Base-by-base conservation (phyloP, 371 early-diverging fungal species). In the Apophysomyces trapeziformis region DNA sequence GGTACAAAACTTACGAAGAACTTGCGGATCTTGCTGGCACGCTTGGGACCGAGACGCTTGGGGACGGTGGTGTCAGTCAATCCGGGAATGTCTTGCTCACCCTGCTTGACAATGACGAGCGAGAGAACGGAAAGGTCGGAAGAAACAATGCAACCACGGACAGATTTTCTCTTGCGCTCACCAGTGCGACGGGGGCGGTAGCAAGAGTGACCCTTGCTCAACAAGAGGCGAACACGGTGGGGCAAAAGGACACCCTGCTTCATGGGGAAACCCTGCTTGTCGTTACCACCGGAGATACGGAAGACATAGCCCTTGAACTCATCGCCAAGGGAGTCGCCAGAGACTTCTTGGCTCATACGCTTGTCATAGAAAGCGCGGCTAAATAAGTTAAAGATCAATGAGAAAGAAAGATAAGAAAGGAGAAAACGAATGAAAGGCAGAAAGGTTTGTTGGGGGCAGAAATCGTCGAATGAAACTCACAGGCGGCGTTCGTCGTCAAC, bases 281-380 rank as follows among this genome's bases (percentile, higher is more conserved):
- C 99, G 90, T 98, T 96, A 77, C 99, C 99, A 79, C 99, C 99
- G 67, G 96, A 94, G 80, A 99, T 96, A 81, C 96, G 93, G 90
- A 99, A 94, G 74, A 99, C 92, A 89, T 96, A 98, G 68, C 99
- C 99, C 89, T 95, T 96, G 95, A 96, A 99, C 87, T 99, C 99
- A 72, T 96, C 96, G 73, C 97, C 96, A 76, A 99, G 89, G 57
- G 95, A 81, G 80, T 96, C 97, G 71, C 94, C 99, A 73, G 95
- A 88, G 75, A 99, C 96, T 83, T 98, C 99, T 71, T 95, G 90
- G 61, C 96, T 89, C 87, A 99, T 83, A 78, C 98, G 96, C 91
- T 97, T 97, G 85, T 98, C 99, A 80, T 95, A 98, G 85, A 99
- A 95, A 85, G 89, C 92, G 76, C 96, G 97, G 77, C 93, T 94